Base-by-base conservation (phyloP, 495 filamentous ascomycete genomes). In the Penicillium simplicissimum region DNA sequence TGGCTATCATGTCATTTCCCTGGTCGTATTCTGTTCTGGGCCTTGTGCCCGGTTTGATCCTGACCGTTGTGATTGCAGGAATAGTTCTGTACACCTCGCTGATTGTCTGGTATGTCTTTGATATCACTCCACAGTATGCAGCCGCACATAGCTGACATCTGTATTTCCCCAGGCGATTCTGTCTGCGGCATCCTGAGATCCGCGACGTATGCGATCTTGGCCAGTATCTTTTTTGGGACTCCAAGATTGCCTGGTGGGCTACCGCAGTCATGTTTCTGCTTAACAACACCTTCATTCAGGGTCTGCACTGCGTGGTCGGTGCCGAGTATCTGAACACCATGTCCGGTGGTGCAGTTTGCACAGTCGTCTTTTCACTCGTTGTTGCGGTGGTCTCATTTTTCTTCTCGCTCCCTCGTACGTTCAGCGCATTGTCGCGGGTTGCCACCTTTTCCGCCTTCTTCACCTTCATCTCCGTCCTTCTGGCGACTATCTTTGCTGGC, bases 1-100 rank as follows among this genome's bases (percentile, higher is more conserved):
- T 96, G 79, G 91, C 92, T 38, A 96, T 96, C 67, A 96, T 96
- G 92, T 93, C 90, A 21, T 96, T 96, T 69, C 92, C 92, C 1
- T 95, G 88, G 81, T 93, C 91, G 0, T 96, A 96, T 76, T 91
- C 91, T 8, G 79, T 92, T 37, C 82, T 96, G 21, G 92, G 92
- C 10, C 82, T 96, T 28, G 90, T 95, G n/a, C 92, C 92, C 0
- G 91, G 91, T 43, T 71, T 96, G 61, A 93, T 96, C 60, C 68
- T 95, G 64, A 96, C 92, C 0, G 80, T 91, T 4, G 84, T 92
- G 31, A 83, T 91, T 54, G 90, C 92, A 8, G 81, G 67, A 17
- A 67, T 90, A 21, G 92, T 96, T 9, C 74, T 95, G 13, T 96
- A 96, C 67, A 96, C 92, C 0, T 94, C 90, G n/a, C 73, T 95